These are phyloP conservation scores for Dryadomyces sulphureus DNA, from an alignment of 2,329 filamentous ascomycete species.

Conservation along the genomic window DNA sequence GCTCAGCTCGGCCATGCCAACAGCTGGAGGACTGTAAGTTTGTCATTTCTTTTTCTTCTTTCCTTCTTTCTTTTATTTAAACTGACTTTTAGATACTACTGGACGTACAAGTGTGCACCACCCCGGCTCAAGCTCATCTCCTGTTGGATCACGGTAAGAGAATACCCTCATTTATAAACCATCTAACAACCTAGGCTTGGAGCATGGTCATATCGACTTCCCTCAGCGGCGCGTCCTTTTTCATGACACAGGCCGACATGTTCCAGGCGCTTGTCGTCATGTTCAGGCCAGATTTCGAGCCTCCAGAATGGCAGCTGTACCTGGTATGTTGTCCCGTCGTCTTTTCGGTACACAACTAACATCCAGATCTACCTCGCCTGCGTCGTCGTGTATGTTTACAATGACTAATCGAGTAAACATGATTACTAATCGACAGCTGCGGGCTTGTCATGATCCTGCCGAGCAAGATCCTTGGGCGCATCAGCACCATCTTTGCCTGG, in stretches of 20 bases:
- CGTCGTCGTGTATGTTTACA: neutral
- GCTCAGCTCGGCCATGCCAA: slow-evolving; percentile 5
- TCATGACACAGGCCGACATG: slow-evolving; percentile 6
- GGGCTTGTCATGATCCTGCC: slow-evolving; percentile 3
- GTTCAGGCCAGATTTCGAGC: slow-evolving; percentile 2
- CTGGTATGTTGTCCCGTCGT: neutral
- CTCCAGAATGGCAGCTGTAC: slow-evolving; percentile 2
- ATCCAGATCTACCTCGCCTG: slow-evolving; percentile 3
- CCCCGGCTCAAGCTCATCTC: neutral
- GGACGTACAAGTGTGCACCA: slow-evolving; percentile 4
- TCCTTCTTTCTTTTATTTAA: too few species aligned
- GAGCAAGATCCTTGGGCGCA: slow-evolving; percentile 2
- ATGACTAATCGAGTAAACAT: neutral
- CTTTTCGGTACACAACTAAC: neutral
- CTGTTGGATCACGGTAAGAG: slow-evolving; percentile 4
- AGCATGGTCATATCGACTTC: slow-evolving; percentile 5
- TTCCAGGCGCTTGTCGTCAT: slow-evolving; percentile 4
- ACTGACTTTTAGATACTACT: slow-evolving; percentile 2
- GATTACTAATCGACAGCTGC: neutral
- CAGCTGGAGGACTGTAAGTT: slow-evolving; percentile 5
- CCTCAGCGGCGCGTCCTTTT: slow-evolving; percentile 4
- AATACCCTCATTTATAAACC: neutral
- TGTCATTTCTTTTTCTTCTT: too few species aligned
- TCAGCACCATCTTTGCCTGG: slow-evolving; percentile 5
- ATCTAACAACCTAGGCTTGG: neutral